phyloP scores from a whole-genome alignment of 129 eudicot species.

The Lactuca sativa region DNA sequence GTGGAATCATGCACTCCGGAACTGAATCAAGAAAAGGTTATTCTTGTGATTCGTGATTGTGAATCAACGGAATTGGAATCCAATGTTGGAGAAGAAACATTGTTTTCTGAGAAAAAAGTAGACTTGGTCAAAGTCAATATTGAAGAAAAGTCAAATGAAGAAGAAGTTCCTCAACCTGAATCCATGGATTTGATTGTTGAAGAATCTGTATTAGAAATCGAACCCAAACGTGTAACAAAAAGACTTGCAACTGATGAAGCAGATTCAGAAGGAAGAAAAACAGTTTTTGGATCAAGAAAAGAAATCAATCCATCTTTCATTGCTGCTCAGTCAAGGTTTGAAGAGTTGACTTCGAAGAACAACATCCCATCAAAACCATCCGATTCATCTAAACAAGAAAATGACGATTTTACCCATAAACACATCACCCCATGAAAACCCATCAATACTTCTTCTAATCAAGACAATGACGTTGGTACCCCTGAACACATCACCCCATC shows the following conservation, averaged over 20 bases:
- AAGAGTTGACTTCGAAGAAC: slow-evolving; percentile 59
- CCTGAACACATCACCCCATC: slow-evolving; percentile 4
- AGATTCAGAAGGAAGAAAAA: slow-evolving; percentile 58
- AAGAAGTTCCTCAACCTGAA: slow-evolving; percentile 29
- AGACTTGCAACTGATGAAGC: slow-evolving; percentile 48
- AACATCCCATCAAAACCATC: slow-evolving; percentile 31
- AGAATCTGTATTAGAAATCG: slow-evolving; percentile 36
- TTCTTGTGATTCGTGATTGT: slow-evolving; percentile 17
- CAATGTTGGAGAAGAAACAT: slow-evolving; percentile 29
- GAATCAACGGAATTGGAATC: slow-evolving; percentile 22
- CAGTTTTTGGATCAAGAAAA: slow-evolving; percentile 55
- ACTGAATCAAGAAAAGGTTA: slow-evolving; percentile 28
- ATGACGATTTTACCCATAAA: slow-evolving; percentile 16
- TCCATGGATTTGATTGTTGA: slow-evolving; percentile 24
- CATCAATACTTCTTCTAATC: neutral
- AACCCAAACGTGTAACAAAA: slow-evolving; percentile 41
- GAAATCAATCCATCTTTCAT: slow-evolving; percentile 77
- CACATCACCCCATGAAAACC: neutral
- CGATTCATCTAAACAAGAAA: slow-evolving; percentile 34
- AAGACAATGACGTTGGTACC: slow-evolving; percentile 1
- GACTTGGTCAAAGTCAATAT: slow-evolving; percentile 22
- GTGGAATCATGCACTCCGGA: slow-evolving; percentile 30
- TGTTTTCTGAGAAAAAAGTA: slow-evolving; percentile 39
- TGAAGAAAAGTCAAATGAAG: slow-evolving; percentile 17
- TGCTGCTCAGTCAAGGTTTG: slow-evolving; percentile 87